Conservation (phyloP, 2,329 filamentous ascomycete species). For the Byssochlamys sp. region DNA sequence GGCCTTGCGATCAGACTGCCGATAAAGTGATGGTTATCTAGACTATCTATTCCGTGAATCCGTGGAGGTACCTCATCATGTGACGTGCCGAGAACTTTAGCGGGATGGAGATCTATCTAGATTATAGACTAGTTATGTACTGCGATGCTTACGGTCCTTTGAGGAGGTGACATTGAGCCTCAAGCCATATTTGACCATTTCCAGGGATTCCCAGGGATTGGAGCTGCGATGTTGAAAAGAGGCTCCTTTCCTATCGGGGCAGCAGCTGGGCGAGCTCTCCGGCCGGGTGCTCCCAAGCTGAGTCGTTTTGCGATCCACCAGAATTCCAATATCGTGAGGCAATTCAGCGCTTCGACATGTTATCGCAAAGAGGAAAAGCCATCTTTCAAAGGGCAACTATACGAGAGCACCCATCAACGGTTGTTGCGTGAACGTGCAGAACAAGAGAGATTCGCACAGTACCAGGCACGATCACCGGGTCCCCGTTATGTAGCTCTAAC, state of each 20-base stretch:
- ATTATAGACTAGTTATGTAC: neutral
- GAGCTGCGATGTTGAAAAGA: neutral
- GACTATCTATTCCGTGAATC: neutral
- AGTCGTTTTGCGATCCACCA: neutral
- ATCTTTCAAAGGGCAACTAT: slow-evolving; percentile 53
- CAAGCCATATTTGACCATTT: neutral
- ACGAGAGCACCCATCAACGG: slow-evolving; percentile 51
- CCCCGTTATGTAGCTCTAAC: slow-evolving; percentile 30
- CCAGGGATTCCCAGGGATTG: neutral
- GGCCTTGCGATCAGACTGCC: neutral
- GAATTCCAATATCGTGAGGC: slow-evolving; percentile 2
- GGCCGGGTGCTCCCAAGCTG: slow-evolving; percentile 5
- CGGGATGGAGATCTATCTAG: neutral
- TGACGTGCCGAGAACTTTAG: neutral
- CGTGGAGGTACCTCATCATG: neutral
- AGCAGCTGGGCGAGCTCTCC: slow-evolving; percentile 2
- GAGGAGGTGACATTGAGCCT: neutral
- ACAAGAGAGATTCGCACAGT: slow-evolving; percentile 41
- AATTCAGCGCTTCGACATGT: slow-evolving; percentile 13
- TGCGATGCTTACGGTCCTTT: neutral
- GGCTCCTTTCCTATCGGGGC: neutral
- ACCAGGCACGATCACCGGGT: slow-evolving; percentile 31
- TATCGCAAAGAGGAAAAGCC: slow-evolving; percentile 22
- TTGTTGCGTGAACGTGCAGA: slow-evolving; percentile 50
- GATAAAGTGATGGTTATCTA: neutral